Evolutionary conservation across 345 rosid genomes (phyloP), one percentile per base, ranked within the genome.

Genomic region (Theobroma cacao): DNA sequence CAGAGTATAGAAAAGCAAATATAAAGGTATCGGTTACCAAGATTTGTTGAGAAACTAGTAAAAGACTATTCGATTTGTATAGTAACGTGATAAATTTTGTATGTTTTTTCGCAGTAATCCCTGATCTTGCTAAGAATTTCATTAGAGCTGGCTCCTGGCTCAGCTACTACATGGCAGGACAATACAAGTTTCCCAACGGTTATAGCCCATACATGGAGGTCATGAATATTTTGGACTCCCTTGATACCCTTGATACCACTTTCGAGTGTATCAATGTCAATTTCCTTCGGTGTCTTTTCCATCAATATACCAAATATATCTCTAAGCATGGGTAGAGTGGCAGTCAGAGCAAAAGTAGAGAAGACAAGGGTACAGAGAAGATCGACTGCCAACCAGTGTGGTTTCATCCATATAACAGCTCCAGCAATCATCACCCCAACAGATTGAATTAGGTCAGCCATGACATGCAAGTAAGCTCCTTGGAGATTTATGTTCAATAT

Each of bases 371-470:
- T 92, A 79, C 92, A 89, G 47, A 89, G 77, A 60, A 92, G 88
- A 87, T 95, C 99, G 33, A 89, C 88, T 26, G 90, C 60, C 65
- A 87, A 78, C 92, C 97, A 95, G 31, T 76, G 72, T 0, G 95
- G 94, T 60, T 85, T 88, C 24, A 59, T 77, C 98, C 95, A 92
- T 72, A 92, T 89, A 75, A 92, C 58, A 2, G 85, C 89, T 79
- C 93, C 94, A 31, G 96, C 91, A 4, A 91, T 86, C 97, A 95
- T 91, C 75, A 91, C 98, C 22, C 98, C 98, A 3, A 83, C 77
- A 0, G 97, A 88, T 64, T 92, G 98, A 77, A 95, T 90, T 64
- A 92, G 89, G 84, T 95, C 97, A 18, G 91, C 88, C 80, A 88
- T 74, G 40, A 89, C 84, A 48, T 92, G 98, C 33, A 95, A 84